Evolutionary conservation across 1,139 yeast genomes (phyloP).

Genomic region (Protomyces inouyei): DNA sequence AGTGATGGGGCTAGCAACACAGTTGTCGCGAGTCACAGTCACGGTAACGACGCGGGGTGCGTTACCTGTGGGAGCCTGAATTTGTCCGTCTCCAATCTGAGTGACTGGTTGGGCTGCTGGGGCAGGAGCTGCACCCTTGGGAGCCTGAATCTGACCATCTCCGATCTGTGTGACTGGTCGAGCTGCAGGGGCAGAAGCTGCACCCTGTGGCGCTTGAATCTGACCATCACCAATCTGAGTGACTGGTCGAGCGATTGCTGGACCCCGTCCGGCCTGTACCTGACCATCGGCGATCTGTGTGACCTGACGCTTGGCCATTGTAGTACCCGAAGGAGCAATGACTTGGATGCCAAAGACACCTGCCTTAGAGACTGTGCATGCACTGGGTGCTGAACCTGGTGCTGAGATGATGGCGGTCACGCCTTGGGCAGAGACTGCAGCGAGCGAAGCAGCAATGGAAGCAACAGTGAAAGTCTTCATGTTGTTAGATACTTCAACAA

Average conservation of each 20-base stretch:
- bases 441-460: constrained; percentile 25
- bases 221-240: constrained; percentile 43
- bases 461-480: constrained; percentile 29
- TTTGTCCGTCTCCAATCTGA: constrained; percentile 50
- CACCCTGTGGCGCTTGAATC: constrained; percentile 39
- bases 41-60: constrained; percentile 37
- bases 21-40: constrained; percentile 21
- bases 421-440: constrained; percentile 29
- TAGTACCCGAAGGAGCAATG: not conserved
- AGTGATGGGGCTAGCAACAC: constrained; percentile 40
- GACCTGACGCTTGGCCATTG: constrained; percentile 31
- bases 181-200: constrained; percentile 27
- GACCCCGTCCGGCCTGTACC: constrained; percentile 41
- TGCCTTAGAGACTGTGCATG: constrained; percentile 6
- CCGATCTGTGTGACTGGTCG: constrained; percentile 39
- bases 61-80: constrained; percentile 42
- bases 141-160: constrained; percentile 43
- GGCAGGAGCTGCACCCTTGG: constrained; percentile 31
- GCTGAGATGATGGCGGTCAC: constrained; percentile 22
- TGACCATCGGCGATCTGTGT: constrained; percentile 46
- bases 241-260: constrained; percentile 31
- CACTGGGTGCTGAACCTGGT: constrained; percentile 13
- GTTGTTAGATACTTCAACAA: not conserved
- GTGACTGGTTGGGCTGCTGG: constrained; percentile 40
- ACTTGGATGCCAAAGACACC: constrained; percentile 25